Evolutionary conservation across 1,284 basidiomycete species (phyloP).

Genomic region (Ceratobasidium sp.): DNA sequence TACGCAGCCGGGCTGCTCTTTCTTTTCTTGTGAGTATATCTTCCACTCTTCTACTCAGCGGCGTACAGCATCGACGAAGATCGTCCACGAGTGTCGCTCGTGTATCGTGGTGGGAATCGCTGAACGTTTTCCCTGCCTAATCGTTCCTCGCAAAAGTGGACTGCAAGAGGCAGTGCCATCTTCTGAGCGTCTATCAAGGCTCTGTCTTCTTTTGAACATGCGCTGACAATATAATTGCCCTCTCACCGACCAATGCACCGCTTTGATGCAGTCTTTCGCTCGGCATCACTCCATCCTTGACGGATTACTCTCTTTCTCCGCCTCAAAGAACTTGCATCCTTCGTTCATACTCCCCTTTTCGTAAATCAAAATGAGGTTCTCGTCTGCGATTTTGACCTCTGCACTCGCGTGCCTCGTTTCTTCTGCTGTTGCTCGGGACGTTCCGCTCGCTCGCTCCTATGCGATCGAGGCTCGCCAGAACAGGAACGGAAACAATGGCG

Average conservation of each 20-base stretch:
- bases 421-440: slow-evolving; percentile 16
- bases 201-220: slow-evolving; percentile 10
- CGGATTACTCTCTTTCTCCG: slow-evolving; percentile 37
- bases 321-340: slow-evolving; percentile 10
- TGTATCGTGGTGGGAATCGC: too few relatives aligned
- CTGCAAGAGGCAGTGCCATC: slow-evolving; percentile 19
- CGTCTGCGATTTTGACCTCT: slow-evolving; percentile 13
- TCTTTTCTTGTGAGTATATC: slow-evolving; percentile 30
- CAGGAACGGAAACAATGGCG: background rate
- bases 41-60: background rate
- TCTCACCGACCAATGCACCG: slow-evolving; percentile 16
- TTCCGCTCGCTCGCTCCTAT: background rate
- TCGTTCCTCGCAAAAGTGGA: background rate
- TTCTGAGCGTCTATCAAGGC: slow-evolving; percentile 31
- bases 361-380: slow-evolving; percentile 35
- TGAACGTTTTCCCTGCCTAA: background rate
- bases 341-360: slow-evolving; percentile 9
- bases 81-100: background rate
- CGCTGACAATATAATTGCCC: slow-evolving; percentile 11
- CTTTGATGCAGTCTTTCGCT: slow-evolving; percentile 31
- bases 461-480: slow-evolving; percentile 27
- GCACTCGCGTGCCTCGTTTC: slow-evolving; percentile 17
- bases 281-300: slow-evolving; percentile 26
- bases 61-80: background rate
- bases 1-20: slow-evolving; percentile 31